Conservation (phyloP, 2,329 filamentous ascomycete species). For the Fusarium cicatricum region DNA sequence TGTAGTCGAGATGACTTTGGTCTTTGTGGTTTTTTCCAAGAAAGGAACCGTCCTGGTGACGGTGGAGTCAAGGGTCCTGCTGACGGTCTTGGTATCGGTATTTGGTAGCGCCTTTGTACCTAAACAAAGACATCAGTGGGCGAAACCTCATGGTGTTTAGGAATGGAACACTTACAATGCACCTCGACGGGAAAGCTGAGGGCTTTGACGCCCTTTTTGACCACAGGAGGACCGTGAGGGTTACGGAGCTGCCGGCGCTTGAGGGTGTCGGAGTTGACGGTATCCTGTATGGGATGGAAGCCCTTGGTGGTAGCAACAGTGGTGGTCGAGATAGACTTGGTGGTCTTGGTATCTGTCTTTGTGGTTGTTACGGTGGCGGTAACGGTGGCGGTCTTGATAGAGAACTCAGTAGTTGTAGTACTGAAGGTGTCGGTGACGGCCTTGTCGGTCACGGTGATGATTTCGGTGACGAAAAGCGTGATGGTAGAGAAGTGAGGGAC, state of each 20-base stretch:
- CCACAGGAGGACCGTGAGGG: background rate
- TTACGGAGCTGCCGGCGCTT: background rate
- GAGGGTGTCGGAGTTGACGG: slow-evolving; percentile 1
- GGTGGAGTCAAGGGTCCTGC: background rate
- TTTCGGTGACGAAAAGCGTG: slow-evolving; percentile 5
- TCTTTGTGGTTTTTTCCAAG: background rate
- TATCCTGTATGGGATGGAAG: slow-evolving; percentile 1
- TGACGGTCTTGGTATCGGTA: background rate
- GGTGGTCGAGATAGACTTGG: slow-evolving; percentile 5
- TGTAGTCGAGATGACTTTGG: background rate
- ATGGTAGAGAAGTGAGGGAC: slow-evolving; percentile 10
- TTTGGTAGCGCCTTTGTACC: slow-evolving; percentile 1
- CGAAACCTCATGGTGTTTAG: fast-evolving
- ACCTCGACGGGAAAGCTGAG: slow-evolving; percentile 6
- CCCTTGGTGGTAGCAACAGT: slow-evolving; percentile 1
- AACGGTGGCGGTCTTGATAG: slow-evolving; percentile 5
- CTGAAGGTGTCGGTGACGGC: slow-evolving; percentile 1
- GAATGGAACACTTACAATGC: background rate
- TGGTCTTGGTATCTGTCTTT: slow-evolving; percentile 3
- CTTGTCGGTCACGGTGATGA: slow-evolving; percentile 1
- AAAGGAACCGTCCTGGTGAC: background rate
- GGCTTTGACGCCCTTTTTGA: slow-evolving; percentile 7
- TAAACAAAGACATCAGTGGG: background rate
- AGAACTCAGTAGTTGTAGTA: slow-evolving; percentile 8
- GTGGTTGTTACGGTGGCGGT: slow-evolving; percentile 10